Evolutionary conservation across 805 yeast genomes (phyloP).

Genomic region (Middelhovenomyces tepae): DNA sequence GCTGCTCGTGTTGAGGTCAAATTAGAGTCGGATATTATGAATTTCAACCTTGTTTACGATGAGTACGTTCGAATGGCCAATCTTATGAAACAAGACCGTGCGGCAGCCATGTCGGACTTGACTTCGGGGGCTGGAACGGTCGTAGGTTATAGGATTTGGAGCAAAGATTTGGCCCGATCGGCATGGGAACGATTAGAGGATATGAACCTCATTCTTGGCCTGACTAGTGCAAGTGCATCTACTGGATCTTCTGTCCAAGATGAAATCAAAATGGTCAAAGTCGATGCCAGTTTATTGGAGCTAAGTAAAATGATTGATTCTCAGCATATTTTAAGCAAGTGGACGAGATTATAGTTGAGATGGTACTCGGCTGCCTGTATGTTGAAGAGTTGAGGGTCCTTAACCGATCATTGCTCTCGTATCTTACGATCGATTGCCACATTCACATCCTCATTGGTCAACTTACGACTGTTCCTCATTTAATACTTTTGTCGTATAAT

Average conservation of each 20-base stretch:
- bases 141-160: slow-evolving; percentile 47
- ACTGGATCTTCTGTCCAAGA: slow-evolving; percentile 31
- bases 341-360: slow-evolving; percentile 34
- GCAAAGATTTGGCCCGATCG: slow-evolving; percentile 48
- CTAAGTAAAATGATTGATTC: slow-evolving; percentile 24
- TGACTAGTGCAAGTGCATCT: slow-evolving; percentile 33
- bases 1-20: slow-evolving; percentile 65
- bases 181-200: slow-evolving; percentile 67
- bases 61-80: slow-evolving; percentile 60
- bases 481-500: too few species aligned
- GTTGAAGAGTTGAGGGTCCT: too few species aligned
- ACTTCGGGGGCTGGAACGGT: slow-evolving; percentile 31
- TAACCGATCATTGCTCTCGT: too few species aligned
- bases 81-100: slow-evolving; percentile 32
- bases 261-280: slow-evolving; percentile 26
- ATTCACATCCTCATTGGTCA: too few species aligned
- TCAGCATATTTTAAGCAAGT: slow-evolving; percentile 32
- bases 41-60: slow-evolving; percentile 66
- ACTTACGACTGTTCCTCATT: too few species aligned
- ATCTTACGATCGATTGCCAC: too few species aligned
- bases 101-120: slow-evolving; percentile 22
- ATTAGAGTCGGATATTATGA: slow-evolving; percentile 49
- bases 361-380: too few species aligned
- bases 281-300: slow-evolving; percentile 28
- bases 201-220: slow-evolving; percentile 38